phyloP scores from a whole-genome alignment of 2,329 filamentous ascomycete genomes.

The Cladobotryum protrusum region DNA sequence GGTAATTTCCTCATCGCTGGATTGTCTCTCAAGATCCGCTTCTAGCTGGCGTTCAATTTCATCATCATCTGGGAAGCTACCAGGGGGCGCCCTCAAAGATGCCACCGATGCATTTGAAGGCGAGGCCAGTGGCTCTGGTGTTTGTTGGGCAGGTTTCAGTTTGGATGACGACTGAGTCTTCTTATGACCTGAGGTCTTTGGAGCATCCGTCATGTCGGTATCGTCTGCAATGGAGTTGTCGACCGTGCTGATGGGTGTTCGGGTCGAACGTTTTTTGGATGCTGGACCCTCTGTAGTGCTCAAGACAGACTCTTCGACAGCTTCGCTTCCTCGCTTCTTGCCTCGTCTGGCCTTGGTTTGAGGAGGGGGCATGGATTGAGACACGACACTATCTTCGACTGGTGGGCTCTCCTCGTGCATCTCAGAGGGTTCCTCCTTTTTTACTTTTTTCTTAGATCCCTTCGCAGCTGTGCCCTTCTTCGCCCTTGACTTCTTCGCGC shows the following conservation, averaged over 20 bases:
- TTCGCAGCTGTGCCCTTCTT: slow-evolving; percentile 50
- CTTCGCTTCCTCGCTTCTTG: slow-evolving; percentile 59
- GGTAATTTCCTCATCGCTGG: slow-evolving; percentile 45
- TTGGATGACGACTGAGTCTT: slow-evolving; percentile 42
- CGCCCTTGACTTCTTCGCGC: slow-evolving; percentile 47
- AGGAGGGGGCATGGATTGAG: not conserved
- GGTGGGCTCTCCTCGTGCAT: slow-evolving; percentile 26
- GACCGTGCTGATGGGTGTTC: slow-evolving; percentile 41
- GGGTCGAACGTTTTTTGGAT: slow-evolving; percentile 53
- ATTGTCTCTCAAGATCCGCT: slow-evolving; percentile 54
- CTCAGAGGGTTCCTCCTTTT: slow-evolving; percentile 51
- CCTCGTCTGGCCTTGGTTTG: slow-evolving; percentile 40
- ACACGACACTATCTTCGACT: slow-evolving; percentile 12
- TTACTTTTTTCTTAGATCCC: slow-evolving; percentile 30
- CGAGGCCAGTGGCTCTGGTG: slow-evolving; percentile 34
- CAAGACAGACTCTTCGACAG: slow-evolving; percentile 43
- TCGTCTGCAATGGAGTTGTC: slow-evolving; percentile 36
- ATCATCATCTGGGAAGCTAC: slow-evolving; percentile 49
- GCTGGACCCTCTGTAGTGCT: slow-evolving; percentile 42
- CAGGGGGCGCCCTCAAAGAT: slow-evolving; percentile 35
- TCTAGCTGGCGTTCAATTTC: slow-evolving; percentile 62
- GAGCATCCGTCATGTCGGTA: slow-evolving; percentile 35
- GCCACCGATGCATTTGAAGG: slow-evolving; percentile 44
- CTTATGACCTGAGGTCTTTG: slow-evolving; percentile 21
- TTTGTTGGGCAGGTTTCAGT: slow-evolving; percentile 27